Evolutionary conservation across 345 rosid species (phyloP).

Genomic region (Litchi chinensis): DNA sequence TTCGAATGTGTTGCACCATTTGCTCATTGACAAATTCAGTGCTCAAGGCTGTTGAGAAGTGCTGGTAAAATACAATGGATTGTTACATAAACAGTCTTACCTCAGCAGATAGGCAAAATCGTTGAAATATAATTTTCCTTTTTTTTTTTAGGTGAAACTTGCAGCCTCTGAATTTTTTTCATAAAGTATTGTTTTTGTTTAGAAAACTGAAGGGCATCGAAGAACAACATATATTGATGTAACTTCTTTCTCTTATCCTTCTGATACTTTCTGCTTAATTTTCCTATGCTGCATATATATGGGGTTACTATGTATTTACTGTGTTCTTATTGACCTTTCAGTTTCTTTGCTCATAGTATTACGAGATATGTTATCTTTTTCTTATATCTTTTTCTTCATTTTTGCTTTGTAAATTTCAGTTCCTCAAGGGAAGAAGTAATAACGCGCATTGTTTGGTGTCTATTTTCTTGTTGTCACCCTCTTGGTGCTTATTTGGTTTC

Average conservation of each 20-base stretch:
- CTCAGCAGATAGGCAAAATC: background rate
- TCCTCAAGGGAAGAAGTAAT: background rate
- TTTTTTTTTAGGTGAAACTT: background rate
- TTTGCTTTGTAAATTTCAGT: background rate
- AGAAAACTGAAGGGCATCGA: background rate
- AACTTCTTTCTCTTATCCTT: background rate
- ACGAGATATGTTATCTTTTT: background rate
- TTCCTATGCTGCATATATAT: background rate
- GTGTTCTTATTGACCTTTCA: background rate
- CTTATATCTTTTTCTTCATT: background rate
- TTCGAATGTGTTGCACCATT: background rate
- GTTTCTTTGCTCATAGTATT: background rate
- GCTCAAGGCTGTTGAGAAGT: background rate
- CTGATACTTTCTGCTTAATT: background rate
- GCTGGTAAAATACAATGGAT: background rate
- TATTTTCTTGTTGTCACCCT: background rate
- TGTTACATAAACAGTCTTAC: background rate
- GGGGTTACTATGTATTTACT: background rate
- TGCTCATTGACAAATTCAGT: background rate
- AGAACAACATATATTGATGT: background rate
- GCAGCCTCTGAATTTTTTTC: background rate
- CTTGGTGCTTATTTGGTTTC: background rate
- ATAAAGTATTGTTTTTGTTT: background rate
- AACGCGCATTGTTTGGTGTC: background rate
- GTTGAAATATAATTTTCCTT: background rate